Evolutionary conservation across 2,329 filamentous ascomycete species (phyloP), one percentile per base, ranked within the genome.

Genomic region (Exophiala viscosa): DNA sequence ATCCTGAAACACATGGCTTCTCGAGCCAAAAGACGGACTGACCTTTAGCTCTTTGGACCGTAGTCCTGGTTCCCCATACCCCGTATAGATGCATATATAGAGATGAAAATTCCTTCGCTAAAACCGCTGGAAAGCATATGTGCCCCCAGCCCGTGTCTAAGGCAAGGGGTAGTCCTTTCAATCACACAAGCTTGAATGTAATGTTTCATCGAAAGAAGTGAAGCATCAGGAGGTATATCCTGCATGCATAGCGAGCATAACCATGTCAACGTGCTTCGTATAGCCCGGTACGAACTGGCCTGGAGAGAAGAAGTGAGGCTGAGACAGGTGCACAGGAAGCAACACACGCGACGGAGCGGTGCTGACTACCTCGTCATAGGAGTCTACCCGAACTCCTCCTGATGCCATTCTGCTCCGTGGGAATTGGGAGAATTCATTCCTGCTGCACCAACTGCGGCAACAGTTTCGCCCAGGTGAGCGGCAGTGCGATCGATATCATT

Each of bases 401-500:
- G 78, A 58, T 82, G 79, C 85, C 84, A 87, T 57, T 82, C 76
- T 42, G 80, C 79, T 50, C 77, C 50, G 39, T 55, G 50, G 7
- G 47, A 39, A 15, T 58, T 42, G 23, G 54, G 38, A 34, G 44
- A 41, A 13, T 34, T 33, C 13, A 45, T 8, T 31, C 49, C 56
- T 39, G 45, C 51, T 17, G 28, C 56, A 28, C 49, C 56, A 38
- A 50, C 63, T 14, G 46, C 62, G 38, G 66, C 69, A 34, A 68
- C 70, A 28, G 72, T 68, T 52, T 78, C 76, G 43, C 81, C 78
- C 47, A 85, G 70, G 58, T 78, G 75, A 33, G 76, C 79, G 42
- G 79, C 78, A 65, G 86, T 81, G 62, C 78, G 74, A 66, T 85
- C 84, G 32, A 83, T 78, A 63, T 89, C 83, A 28, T 77, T 74